A percentile compares a stretch with the other conserved stretches of the same genome.
phyloP scores from a whole-genome alignment of 78 protist genomes.

The Dictyostelium purpureum region DNA sequence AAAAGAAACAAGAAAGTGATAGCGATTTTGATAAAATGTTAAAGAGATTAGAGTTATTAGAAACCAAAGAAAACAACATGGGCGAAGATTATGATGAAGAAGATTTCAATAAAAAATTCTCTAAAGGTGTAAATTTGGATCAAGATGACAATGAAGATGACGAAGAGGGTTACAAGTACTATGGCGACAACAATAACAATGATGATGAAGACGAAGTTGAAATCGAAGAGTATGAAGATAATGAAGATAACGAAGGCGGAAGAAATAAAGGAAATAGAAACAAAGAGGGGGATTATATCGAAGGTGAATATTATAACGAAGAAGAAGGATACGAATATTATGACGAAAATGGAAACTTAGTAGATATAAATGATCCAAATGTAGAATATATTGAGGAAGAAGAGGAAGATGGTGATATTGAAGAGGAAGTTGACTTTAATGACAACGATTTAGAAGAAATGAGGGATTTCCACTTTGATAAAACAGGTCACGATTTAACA shows the following conservation, averaged over 20 bases:
- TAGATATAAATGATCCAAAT: slow-evolving; percentile 39
- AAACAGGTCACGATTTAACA: not conserved
- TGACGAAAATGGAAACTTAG: slow-evolving; percentile 61
- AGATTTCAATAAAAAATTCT: slow-evolving; percentile 1
- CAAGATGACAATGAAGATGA: not conserved
- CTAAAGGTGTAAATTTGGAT: not conserved
- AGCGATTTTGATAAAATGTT: slow-evolving; percentile 39
- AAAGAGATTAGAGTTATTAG: slow-evolving; percentile 4
- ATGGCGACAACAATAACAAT: not conserved
- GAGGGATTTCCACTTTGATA: not conserved
- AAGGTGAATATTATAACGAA: not conserved
- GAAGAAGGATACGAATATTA: slow-evolving; percentile 25
- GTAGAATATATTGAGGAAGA: slow-evolving; percentile 20
- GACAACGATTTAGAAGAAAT: not conserved
- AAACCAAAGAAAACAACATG: slow-evolving; percentile 7
- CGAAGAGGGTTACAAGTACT: not conserved
- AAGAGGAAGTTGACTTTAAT: not conserved
- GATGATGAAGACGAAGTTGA: slow-evolving; percentile 9
- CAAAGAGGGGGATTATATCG: not conserved
- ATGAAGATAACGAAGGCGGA: too few species aligned
- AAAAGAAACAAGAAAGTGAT: not conserved
- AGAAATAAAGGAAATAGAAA: too few species aligned
- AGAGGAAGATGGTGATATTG: not conserved
- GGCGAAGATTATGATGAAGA: slow-evolving; percentile 19
- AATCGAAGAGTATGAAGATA: too few species aligned